Conservation (phyloP, 305 asterid genomes). For the Fraxinus latifolia region DNA sequence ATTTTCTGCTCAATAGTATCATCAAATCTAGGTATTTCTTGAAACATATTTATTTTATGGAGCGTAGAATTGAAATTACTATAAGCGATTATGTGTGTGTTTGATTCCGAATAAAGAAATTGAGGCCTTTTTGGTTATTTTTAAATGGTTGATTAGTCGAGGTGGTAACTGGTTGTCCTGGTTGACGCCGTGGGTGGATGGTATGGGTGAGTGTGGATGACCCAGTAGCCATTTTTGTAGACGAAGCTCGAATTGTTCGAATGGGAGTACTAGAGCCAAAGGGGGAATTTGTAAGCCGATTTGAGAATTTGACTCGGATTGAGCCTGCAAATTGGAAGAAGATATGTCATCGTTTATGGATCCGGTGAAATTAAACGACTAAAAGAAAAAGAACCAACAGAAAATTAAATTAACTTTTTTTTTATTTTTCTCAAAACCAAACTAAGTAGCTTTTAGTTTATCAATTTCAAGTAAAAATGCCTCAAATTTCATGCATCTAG, state of each 20-base stretch:
- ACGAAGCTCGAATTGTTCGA: slow-evolving; percentile 18
- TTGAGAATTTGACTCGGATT: slow-evolving; percentile 17
- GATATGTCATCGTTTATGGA: neutral
- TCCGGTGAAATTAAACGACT: neutral
- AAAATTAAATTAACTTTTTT: too few relatives aligned
- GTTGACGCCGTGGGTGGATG: slow-evolving; percentile 54
- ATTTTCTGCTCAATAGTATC: too few relatives aligned
- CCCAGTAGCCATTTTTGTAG: slow-evolving; percentile 42
- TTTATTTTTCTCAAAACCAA: too few relatives aligned
- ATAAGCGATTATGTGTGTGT: neutral
- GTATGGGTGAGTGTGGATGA: slow-evolving; percentile 42
- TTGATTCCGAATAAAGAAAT: neutral
- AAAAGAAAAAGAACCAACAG: too few relatives aligned
- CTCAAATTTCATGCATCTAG: too few relatives aligned
- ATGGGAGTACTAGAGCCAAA: slow-evolving; percentile 11
- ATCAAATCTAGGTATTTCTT: too few relatives aligned
- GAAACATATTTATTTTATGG: neutral
- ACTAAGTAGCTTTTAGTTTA: too few relatives aligned
- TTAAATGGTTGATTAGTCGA: neutral
- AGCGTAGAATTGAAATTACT: neutral
- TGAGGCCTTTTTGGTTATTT: neutral
- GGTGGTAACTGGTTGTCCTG: slow-evolving; percentile 44
- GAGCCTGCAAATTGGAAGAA: slow-evolving; percentile 26
- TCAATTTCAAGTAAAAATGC: too few relatives aligned
- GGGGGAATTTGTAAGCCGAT: slow-evolving; percentile 25